Base-by-base conservation (phyloP, 176 grass and related monocot genomes). In the Carex kokanica region DNA sequence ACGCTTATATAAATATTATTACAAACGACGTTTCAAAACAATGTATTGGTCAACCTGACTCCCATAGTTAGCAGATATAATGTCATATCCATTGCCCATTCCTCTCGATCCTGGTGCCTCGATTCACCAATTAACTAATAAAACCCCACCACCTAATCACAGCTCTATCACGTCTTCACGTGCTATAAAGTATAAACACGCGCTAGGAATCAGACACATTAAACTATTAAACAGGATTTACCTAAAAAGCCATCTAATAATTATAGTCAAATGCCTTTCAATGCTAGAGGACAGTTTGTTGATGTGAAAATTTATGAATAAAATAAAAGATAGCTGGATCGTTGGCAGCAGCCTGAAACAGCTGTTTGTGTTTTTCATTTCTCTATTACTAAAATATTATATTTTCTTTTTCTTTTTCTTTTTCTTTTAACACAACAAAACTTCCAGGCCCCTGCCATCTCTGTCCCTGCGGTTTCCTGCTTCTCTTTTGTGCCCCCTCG, bases 111-210 rank as follows among this genome's bases (percentile, higher is more conserved):
- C 2, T 80, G 9, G 55, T 62, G 78, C n/a, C 5, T 21, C 31
- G 31, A 36, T 23, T 62, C 5, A 43, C 34, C 40, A 60, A 38
- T 23, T 62, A 0, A 61, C n/a, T 41, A 60, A 80, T 80, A 21
- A 80, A 80, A 60, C 23, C 51, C 78, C 29, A 21, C 32, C 23
- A 64, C 79, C 79, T 66, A 82, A 82, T 82, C 38, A 29, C 58
- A 23, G 13, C 52, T 24, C 79, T 82, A 65, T 13, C 38, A 64
- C 59, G 79, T 64, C 66, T 52, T 13, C 38, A 64, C 59, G 79
- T 64, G 59, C 61, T 82, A 25, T 81, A 62, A 81, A 81, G 43
- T 82, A 25, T 81, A 62, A 81, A 81, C 79, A 81, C 79, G 34
- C 41, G 59, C 18, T 81, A 45, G 57, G 31, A 64, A 16, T 36